Evolutionary conservation across 345 rosid species (phyloP).

Genomic region (Euphorbia peplus): DNA sequence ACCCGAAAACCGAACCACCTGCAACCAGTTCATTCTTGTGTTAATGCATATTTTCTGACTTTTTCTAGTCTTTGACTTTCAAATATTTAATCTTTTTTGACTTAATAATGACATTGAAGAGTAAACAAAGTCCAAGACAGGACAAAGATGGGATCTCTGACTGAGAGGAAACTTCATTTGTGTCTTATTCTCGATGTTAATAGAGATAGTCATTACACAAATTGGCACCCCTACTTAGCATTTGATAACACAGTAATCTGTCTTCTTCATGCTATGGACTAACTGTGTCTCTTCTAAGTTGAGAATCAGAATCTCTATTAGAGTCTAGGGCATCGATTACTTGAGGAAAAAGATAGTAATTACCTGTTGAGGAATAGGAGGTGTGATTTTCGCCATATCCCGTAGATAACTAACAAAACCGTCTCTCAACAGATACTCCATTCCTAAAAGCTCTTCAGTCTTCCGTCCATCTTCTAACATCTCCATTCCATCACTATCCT

Average conservation of each 20-base stretch:
- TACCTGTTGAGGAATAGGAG: conserved; percentile 38
- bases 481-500: conserved; percentile 2
- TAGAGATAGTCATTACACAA: not conserved
- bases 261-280: not conserved
- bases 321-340: no score
- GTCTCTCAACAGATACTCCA: conserved; percentile 35
- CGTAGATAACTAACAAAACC: conserved; percentile 33
- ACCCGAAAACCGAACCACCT: conserved; percentile 33
- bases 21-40: conserved; percentile 1
- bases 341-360: not conserved
- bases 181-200: no score
- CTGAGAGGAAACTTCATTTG: no score
- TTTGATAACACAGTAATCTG: not conserved
- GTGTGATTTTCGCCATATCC: conserved; percentile 32
- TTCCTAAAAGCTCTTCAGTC: conserved; percentile 29
- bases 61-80: not conserved
- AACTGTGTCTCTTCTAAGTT: not conserved
- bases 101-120: not conserved
- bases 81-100: not conserved
- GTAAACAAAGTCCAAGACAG: not conserved
- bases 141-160: no score
- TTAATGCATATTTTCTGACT: not conserved
- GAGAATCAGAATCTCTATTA: no score
- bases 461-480: conserved; percentile 8
- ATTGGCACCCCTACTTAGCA: not conserved